Base-by-base conservation (phyloP, 306 rosid species). In the Dryas drummondii region DNA sequence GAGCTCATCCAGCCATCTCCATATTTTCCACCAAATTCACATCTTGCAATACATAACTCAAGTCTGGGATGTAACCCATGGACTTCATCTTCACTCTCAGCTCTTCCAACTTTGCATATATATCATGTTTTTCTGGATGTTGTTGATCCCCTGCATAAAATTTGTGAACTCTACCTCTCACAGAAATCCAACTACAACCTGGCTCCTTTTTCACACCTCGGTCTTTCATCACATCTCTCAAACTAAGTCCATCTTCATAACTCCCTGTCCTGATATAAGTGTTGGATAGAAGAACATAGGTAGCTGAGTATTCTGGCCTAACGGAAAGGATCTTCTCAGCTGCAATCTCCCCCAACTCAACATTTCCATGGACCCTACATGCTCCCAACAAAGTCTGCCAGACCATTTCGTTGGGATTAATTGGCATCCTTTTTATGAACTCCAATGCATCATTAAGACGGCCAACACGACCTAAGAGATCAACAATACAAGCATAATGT, bases 381-480 rank as follows among this genome's bases (percentile, higher is more conserved):
- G 96, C 96, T 69, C 86, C 97, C 85, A 92, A 82, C 79, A 90
- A 80, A 63, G 92, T 78, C 76, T 90, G 93, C 96, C 92, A 92
- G 37, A 92, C 71, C 92, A 92, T 88, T 78, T 82, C 89, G 40
- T 84, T 73, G 27, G 89, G 93, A 76, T 90, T 66, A 5, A 85
- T 75, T 9, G 87, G 89, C 93, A 88, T 92, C 73, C 50, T 74
- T 48, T 79, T 58, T 41, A 92, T 90, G 67, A 92, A 90, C 54
- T 87, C 83, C 82, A 88, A 64, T 42, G 89, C 93, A 60, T 88
- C 84, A 4, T 79, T 64, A 32, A 92, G 71, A 60, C 32, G 80
- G 50, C 97, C 97, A 45, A 84, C 87, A 1, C 91, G 89, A 56
- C 96, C 90, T 64, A 88, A 81, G 73, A 90, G 87, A 92, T 90